These are phyloP conservation scores for Paraphaeosphaeria minitans DNA, from an alignment of 2,329 filamentous ascomycete genomes.

Conservation along the genomic window DNA sequence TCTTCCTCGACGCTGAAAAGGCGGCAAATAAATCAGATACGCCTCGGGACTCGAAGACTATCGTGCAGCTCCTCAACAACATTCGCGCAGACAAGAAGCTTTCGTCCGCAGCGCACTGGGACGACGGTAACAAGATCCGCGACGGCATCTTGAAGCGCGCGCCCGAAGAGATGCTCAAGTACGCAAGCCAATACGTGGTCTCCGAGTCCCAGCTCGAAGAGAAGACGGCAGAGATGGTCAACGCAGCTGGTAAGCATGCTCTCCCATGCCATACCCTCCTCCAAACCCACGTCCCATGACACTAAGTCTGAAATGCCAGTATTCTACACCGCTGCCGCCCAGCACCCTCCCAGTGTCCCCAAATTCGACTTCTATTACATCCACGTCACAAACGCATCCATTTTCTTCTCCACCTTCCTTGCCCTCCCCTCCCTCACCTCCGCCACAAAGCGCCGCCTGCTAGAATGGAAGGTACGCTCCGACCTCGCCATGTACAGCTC, in stretches of 20 bases:
- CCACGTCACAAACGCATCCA: slow-evolving; percentile 76
- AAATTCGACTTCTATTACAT: slow-evolving; percentile 86
- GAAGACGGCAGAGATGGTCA: slow-evolving; percentile 71
- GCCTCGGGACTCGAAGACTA: slow-evolving; percentile 34
- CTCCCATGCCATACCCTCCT: neutral
- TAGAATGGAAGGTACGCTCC: slow-evolving; percentile 81
- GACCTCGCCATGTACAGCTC: slow-evolving; percentile 78
- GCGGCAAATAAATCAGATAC: slow-evolving; percentile 43
- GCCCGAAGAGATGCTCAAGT: slow-evolving; percentile 64
- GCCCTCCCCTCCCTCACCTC: slow-evolving; percentile 59
- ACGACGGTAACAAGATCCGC: slow-evolving; percentile 67
- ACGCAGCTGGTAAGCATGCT: slow-evolving; percentile 57
- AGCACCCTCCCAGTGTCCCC: slow-evolving; percentile 57
- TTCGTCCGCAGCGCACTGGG: slow-evolving; percentile 55
- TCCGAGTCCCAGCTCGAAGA: slow-evolving; percentile 62
- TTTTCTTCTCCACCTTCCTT: slow-evolving; percentile 72
- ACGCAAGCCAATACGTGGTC: slow-evolving; percentile 61
- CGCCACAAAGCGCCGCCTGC: slow-evolving; percentile 67
- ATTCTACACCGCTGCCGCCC: slow-evolving; percentile 65
- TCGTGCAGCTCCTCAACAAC: slow-evolving; percentile 67
- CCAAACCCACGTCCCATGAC: neutral
- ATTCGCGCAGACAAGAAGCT: slow-evolving; percentile 64
- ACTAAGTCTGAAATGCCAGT: slow-evolving; percentile 35
- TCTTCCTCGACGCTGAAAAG: slow-evolving; percentile 62
- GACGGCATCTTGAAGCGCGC: slow-evolving; percentile 72